Evolutionary conservation across 148 eudicot genomes (phyloP), one percentile per base, ranked within the genome.

Genomic region (Rhododendron henanense): DNA sequence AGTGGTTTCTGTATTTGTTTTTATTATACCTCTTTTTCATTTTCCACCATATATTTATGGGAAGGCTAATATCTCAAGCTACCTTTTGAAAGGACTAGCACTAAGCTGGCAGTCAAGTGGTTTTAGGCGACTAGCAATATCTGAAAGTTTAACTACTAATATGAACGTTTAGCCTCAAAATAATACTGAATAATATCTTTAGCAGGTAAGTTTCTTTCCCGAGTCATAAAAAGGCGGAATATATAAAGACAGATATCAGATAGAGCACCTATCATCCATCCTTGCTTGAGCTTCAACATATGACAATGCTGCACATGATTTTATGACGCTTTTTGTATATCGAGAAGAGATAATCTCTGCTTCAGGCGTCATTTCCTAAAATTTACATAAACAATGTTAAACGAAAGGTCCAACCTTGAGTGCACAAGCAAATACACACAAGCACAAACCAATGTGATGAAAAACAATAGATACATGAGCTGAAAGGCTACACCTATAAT

Each of bases 241-340:
- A 2, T 76, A 83, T 44, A 65, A 45, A 84, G 37, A 47, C 25
- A 83, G 47, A 79, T 37, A n/a, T 48, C 28, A 55, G 85, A 74
- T 82, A 85, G 83, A 83, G 83, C 88, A 97, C 99, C 98, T 94
- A 84, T 97, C 99, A 88, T 97, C 99, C 99, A 97, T 97, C 90
- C 98, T 95, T 15, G 99, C 98, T 89, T 97, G 99, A 88, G 99
- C 99, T 88, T 97, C 99, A 78, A 97, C 95, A 88, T 97, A 97
- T 85, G 99, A 97, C 85, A 97, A 84, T 85, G 99, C 99, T 59
- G 99, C 96, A 90, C 94, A 93, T 87, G 99, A 97, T 90, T 95
- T 95, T 95, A 97, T 95, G 55, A 95, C 89, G 87, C 98, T 94
- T 92, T 97, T 97, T 82, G 98, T 94, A 88, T 89, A 97, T 83